These are phyloP conservation scores for Cryptococcus amylolentus DNA, from an alignment of 1,284 basidiomycete species.

Conservation along the genomic window DNA sequence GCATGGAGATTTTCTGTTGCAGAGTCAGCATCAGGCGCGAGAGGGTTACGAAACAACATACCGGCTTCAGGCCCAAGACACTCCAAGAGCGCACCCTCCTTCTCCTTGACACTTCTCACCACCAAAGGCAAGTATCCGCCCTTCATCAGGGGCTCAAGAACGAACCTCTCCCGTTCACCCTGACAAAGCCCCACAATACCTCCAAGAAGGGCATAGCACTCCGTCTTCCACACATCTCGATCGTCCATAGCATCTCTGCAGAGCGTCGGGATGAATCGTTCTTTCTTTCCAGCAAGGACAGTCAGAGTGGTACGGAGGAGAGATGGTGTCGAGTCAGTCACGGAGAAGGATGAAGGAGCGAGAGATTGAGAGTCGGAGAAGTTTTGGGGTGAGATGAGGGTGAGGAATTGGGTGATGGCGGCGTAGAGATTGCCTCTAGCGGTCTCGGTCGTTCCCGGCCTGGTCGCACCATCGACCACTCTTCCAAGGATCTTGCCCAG, in stretches of 20 bases:
- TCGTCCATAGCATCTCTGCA: conserved; percentile 90
- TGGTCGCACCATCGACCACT: conserved; percentile 71
- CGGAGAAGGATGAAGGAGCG: conserved; percentile 23
- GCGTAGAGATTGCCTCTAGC: conserved; percentile 98
- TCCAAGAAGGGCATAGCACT: conserved; percentile 58
- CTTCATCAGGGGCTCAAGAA: conserved; percentile 62
- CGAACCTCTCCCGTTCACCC: conserved; percentile 34
- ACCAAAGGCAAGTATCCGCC: conserved; percentile 82
- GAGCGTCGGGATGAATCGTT: conserved; percentile 71
- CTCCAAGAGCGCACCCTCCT: conserved; percentile 71
- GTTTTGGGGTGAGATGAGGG: conserved; percentile 55
- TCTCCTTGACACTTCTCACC: conserved; percentile 75
- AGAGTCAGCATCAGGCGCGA: neutral
- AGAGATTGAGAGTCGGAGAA: conserved; percentile 6
- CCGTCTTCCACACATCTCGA: conserved; percentile 93
- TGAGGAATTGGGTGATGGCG: conserved; percentile 78
- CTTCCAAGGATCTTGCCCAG: conserved; percentile 71
- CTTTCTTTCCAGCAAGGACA: conserved; percentile 57
- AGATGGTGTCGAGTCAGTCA: conserved; percentile 34
- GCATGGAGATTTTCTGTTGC: conserved; percentile 78
- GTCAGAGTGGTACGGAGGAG: conserved; percentile 59
- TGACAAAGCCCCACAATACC: conserved; percentile 53
- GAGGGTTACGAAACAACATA: conserved; percentile 43
- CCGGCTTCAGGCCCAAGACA: conserved; percentile 86
- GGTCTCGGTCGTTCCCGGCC: conserved; percentile 74